Evolutionary conservation across 805 yeast genomes (phyloP).

Genomic region (Naumovozyma dairenensis): DNA sequence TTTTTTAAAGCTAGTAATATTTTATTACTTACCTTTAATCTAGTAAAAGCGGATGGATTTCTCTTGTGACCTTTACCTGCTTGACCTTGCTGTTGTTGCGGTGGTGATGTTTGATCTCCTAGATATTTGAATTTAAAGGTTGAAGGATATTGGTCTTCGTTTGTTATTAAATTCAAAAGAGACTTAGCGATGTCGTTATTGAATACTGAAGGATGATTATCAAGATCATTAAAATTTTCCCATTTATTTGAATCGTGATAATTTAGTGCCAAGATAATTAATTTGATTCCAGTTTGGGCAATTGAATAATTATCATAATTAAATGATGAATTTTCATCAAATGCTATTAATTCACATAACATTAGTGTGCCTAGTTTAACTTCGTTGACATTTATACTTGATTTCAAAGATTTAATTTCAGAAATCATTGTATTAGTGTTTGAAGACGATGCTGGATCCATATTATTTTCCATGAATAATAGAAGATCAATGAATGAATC

Average conservation of each 20-base stretch:
- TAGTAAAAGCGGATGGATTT: conserved; percentile 3
- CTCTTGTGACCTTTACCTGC: too few relatives aligned
- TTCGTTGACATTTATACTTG: conserved; percentile 29
- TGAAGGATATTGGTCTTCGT: conserved; percentile 19
- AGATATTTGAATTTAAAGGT: conserved; percentile 26
- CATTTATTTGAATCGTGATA: conserved; percentile 14
- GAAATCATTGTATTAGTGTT: not conserved
- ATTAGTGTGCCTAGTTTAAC: conserved; percentile 48
- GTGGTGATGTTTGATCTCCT: conserved; percentile 3
- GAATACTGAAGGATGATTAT: conserved; percentile 21
- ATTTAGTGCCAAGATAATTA: conserved; percentile 38
- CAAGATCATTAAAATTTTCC: conserved; percentile 13
- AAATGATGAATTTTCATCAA: conserved; percentile 49
- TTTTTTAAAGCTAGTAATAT: conserved; percentile 12
- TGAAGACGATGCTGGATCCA: conserved; percentile 6
- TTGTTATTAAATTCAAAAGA: conserved; percentile 16
- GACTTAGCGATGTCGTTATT: conserved; percentile 12
- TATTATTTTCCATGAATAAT: conserved; percentile 22
- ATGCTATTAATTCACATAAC: conserved; percentile 57
- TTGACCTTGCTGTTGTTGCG: too few relatives aligned
- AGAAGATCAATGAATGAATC: conserved; percentile 55
- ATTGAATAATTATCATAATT: conserved; percentile 37
- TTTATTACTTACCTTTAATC: conserved; percentile 3
- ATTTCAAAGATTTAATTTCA: conserved; percentile 9
- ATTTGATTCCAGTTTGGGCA: conserved; percentile 41